A percentile compares a stretch with the other conserved stretches of the same genome.
Evolutionary conservation across 768 basidiomycete species (phyloP).

Genomic region (Holtermannia corniformis): DNA sequence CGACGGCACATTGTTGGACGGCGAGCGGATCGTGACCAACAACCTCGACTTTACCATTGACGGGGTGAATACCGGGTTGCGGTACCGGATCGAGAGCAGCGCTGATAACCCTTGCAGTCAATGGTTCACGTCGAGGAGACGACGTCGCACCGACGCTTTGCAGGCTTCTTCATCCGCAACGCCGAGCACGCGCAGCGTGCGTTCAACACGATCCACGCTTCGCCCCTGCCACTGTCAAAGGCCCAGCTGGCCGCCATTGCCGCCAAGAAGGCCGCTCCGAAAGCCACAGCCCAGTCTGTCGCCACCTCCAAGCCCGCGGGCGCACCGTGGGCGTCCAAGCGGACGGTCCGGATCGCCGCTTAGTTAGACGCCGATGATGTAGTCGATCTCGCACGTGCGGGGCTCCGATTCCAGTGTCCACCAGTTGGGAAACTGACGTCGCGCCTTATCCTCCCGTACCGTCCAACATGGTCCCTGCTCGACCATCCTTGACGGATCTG

Average conservation of each 20-base stretch:
- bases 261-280: neutral
- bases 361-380: neutral
- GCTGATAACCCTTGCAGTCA: constrained; percentile 50
- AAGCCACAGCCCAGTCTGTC: neutral
- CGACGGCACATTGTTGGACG: constrained; percentile 57
- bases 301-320: neutral
- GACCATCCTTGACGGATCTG: neutral
- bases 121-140: constrained; percentile 96
- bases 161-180: constrained; percentile 92
- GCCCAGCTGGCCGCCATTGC: constrained; percentile 2
- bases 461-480: too few species aligned
- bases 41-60: constrained; percentile 94
- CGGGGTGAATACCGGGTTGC: constrained; percentile 52
- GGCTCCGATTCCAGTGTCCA: too few species aligned
- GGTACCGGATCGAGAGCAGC: neutral
- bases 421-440: too few species aligned
- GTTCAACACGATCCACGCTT: constrained; percentile 61
- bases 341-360: neutral
- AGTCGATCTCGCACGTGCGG: too few species aligned
- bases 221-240: constrained; percentile 47
- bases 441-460: too few species aligned
- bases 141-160: constrained; percentile 83
- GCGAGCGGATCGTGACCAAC: constrained; percentile 76
- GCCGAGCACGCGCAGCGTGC: constrained; percentile 85
- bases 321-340: neutral